These are phyloP conservation scores for Globisporangium cederbergense DNA, from an alignment of 352 stramenopile species.

Conservation along the genomic window DNA sequence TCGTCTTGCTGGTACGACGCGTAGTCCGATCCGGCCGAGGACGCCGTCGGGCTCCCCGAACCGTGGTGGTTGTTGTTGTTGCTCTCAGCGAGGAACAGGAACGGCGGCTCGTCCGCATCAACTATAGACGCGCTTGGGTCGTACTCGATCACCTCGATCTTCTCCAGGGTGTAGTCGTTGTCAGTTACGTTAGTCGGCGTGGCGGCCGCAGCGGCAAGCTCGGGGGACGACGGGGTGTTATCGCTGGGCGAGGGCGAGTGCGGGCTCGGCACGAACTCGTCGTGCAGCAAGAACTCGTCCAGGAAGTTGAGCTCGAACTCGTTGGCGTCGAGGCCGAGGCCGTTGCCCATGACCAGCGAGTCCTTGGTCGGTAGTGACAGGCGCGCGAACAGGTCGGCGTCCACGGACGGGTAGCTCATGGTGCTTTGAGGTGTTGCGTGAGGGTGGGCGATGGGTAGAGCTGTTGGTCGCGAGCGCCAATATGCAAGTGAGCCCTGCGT, in stretches of 20 bases:
- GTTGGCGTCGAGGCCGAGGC: background rate
- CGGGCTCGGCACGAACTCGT: slow-evolving; percentile 25
- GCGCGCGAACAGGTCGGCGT: slow-evolving; percentile 1
- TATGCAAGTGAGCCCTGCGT: slow-evolving; percentile 5
- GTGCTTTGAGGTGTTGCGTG: background rate
- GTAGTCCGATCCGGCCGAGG: slow-evolving; percentile 13
- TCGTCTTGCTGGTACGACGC: slow-evolving; percentile 10
- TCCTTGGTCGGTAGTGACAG: background rate
- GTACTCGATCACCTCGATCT: slow-evolving; percentile 9
- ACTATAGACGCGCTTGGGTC: background rate
- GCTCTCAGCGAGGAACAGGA: background rate
- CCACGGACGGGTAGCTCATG: slow-evolving; percentile 7
- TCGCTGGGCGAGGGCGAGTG: slow-evolving; percentile 15
- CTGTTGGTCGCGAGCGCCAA: slow-evolving; percentile 2
- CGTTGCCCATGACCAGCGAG: background rate
- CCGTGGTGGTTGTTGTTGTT: background rate
- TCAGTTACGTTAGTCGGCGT: background rate
- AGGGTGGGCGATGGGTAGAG: background rate
- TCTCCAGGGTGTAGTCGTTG: slow-evolving; percentile 9
- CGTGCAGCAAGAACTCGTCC: slow-evolving; percentile 43
- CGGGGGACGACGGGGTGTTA: background rate
- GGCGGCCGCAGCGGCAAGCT: background rate
- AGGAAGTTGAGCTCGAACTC: slow-evolving; percentile 46
- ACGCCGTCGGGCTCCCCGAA: slow-evolving; percentile 5
- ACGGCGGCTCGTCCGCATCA: background rate